phyloP scores from a whole-genome alignment of 2,329 filamentous ascomycete genomes.

The Ophiocordyceps camponoti-floridani region DNA sequence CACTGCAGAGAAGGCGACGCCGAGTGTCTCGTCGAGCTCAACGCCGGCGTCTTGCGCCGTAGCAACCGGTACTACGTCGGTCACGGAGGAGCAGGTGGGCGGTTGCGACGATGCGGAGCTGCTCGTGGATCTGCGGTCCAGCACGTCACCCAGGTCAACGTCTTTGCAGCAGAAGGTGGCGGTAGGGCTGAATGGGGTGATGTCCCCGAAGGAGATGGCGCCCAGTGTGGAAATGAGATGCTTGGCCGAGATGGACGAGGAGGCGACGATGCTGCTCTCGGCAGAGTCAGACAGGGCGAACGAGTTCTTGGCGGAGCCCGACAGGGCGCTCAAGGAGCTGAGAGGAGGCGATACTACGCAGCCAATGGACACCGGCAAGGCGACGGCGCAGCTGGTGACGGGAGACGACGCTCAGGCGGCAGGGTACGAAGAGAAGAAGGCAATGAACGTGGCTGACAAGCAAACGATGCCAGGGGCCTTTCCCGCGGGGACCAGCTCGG shows the following conservation, averaged over 20 bases:
- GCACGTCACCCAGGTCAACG: slow-evolving; percentile 11
- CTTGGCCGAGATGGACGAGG: background rate
- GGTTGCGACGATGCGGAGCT: background rate
- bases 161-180: slow-evolving; percentile 3
- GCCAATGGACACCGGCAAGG: background rate
- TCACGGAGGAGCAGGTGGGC: slow-evolving; percentile 3
- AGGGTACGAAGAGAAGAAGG: background rate
- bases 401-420: background rate
- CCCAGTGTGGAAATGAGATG: slow-evolving; percentile 1
- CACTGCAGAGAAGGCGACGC: slow-evolving; percentile 6
- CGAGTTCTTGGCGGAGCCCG: no score
- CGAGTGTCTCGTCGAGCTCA: slow-evolving; percentile 11
- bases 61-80: slow-evolving; percentile 14
- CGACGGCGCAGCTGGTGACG: background rate
- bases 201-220: no score
- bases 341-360: background rate
- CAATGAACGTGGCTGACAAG: background rate
- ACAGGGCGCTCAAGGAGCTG: no score
- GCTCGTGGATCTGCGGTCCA: slow-evolving; percentile 2
- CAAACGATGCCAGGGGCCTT: slow-evolving; percentile 9
- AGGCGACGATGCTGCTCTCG: background rate
- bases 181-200: background rate
- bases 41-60: slow-evolving; percentile 4
- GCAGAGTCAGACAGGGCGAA: no score
- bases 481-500: background rate